Conservation (phyloP, 2,329 filamentous ascomycete genomes). For the Ramularia endophylla region DNA sequence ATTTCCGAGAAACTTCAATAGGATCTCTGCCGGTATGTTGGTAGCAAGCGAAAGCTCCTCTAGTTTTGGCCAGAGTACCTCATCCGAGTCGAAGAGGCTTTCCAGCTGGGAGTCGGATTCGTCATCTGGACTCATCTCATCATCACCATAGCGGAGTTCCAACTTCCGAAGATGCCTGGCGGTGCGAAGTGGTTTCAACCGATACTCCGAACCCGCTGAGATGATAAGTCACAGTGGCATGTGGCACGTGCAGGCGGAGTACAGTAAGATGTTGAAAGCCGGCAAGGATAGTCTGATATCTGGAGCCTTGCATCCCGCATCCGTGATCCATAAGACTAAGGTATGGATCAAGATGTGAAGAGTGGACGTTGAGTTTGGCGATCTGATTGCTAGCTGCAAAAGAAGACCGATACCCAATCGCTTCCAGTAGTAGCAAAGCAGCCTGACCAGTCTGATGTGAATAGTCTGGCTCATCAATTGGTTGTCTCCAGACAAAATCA, state of each 20-base stretch:
- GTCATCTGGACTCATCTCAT: slow-evolving; percentile 13
- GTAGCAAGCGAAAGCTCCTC: slow-evolving; percentile 12
- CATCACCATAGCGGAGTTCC: slow-evolving; percentile 15
- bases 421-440: slow-evolving; percentile 14
- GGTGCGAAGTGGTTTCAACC: slow-evolving; percentile 9
- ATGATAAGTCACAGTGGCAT: slow-evolving; percentile 8
- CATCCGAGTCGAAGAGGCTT: slow-evolving; percentile 7
- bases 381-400: slow-evolving; percentile 13
- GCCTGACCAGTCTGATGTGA: slow-evolving; percentile 11
- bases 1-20: slow-evolving; percentile 15
- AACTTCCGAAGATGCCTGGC: slow-evolving; percentile 8
- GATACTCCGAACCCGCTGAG: slow-evolving; percentile 3
- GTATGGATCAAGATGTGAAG: slow-evolving; percentile 11
- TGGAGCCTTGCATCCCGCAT: background rate
- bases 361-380: slow-evolving; percentile 9
- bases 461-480: slow-evolving; percentile 10
- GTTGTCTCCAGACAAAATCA: slow-evolving; percentile 10
- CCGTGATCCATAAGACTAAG: background rate
- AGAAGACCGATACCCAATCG: slow-evolving; percentile 13
- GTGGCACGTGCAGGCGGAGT: slow-evolving; percentile 11
- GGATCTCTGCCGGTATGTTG: slow-evolving; percentile 13
- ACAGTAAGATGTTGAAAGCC: slow-evolving; percentile 10
- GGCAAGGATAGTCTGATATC: slow-evolving; percentile 6
- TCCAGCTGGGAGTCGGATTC: slow-evolving; percentile 8
- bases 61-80: slow-evolving; percentile 14